Evolutionary conservation across 108 stramenopile species (phyloP).

Genomic region (Conticribra weissflogii): DNA sequence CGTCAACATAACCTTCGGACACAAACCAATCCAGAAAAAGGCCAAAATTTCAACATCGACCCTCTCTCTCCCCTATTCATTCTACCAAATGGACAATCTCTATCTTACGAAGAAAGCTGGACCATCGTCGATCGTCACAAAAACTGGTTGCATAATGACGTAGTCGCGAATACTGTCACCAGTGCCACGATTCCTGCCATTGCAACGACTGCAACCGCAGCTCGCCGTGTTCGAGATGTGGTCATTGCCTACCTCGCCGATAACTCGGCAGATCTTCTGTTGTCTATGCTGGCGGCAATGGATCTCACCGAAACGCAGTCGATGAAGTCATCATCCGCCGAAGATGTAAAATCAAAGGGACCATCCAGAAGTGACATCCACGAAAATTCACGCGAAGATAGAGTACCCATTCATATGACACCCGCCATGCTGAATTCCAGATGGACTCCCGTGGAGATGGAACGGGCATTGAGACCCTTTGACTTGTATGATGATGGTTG

Average conservation of each 20-base stretch:
- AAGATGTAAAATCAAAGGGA: no score
- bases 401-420: constrained; percentile 4
- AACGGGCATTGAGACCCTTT: constrained; percentile 41
- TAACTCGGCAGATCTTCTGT: constrained; percentile 66
- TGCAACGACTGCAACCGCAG: no score
- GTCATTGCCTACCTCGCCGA: constrained; percentile 42
- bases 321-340: background rate
- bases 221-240: constrained; percentile 2
- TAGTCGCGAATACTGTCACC: no score
- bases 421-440: constrained; percentile 74
- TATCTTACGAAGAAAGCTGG: background rate
- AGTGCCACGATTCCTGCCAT: no score
- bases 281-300: constrained; percentile 62
- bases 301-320: constrained; percentile 7
- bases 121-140: background rate
- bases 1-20: no score
- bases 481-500: constrained; percentile 1
- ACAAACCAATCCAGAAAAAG: background rate
- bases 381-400: no score
- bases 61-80: background rate
- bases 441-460: constrained; percentile 78
- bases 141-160: background rate
- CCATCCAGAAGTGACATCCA: no score
- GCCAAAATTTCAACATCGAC: background rate
- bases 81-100: background rate